These are phyloP conservation scores for Sphaceloma murrayae DNA, from an alignment of 2,329 filamentous ascomycete genomes.

Conservation along the genomic window DNA sequence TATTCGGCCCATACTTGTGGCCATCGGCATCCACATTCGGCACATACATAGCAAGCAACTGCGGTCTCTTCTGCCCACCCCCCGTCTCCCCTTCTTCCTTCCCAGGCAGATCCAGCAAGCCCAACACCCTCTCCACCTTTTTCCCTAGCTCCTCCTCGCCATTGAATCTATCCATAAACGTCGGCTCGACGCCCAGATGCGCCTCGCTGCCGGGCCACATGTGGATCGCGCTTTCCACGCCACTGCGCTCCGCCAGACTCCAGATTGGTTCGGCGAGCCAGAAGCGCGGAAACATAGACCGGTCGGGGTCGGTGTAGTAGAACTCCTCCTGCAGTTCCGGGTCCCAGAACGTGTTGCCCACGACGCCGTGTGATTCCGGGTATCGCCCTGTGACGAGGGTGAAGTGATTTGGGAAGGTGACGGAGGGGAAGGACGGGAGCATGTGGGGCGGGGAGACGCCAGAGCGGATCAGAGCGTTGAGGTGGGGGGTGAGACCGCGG, in stretches of 20 bases:
- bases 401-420: constrained; percentile 93
- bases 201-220: constrained; percentile 99
- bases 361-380: constrained; percentile 84
- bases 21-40: constrained; percentile 84
- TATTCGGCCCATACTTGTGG: constrained; percentile 85
- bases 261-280: constrained; percentile 92
- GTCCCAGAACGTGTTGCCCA: constrained; percentile 94
- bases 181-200: constrained; percentile 65
- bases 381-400: constrained; percentile 87
- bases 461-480: constrained; percentile 67
- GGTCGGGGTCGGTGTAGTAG: constrained; percentile 67
- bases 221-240: constrained; percentile 71
- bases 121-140: constrained; percentile 71
- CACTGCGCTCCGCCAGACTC: constrained; percentile 80
- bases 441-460: constrained; percentile 89
- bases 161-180: constrained; percentile 77
- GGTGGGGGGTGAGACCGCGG: constrained; percentile 69
- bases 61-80: constrained; percentile 54
- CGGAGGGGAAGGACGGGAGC: constrained; percentile 86
- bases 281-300: constrained; percentile 79
- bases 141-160: constrained; percentile 60
- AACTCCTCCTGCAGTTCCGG: constrained; percentile 67
- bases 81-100: constrained; percentile 44
- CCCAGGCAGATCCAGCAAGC: constrained; percentile 76
- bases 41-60: constrained; percentile 89